Evolutionary conservation across 2,329 filamentous ascomycete species (phyloP), one percentile per base, ranked within the genome.

Genomic region (Aspergillus candidus): DNA sequence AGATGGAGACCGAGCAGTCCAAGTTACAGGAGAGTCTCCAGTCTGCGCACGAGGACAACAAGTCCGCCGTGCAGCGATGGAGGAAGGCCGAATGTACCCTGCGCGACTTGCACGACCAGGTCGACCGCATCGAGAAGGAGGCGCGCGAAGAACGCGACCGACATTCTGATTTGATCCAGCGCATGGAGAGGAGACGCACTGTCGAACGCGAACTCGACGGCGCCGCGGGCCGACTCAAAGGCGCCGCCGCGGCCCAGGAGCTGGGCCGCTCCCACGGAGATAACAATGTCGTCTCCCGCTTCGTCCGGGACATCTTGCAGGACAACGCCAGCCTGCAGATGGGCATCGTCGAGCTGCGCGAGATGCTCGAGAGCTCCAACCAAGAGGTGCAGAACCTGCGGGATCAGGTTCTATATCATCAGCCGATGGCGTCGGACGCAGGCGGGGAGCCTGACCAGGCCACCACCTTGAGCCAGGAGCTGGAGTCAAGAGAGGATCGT

Each of bases 291-390:
- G 88, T 97, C n/a, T 90, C 88, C 14, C 88, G 94, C 60, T 97
- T 98, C 56, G 93, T 98, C 44, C 88, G 90, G 54, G 93, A 97
- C 63, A 86, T 98, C 44, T 73, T 98, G 13, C 84, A 94, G 58
- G 93, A 98, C 65, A 98, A 98, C 60, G 88, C 90, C 8, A 95
- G 88, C 55, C 72, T 98, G 35, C 93, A 98, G 64, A 77, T 93
- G 50, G 89, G 89, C 12, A 94, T 97, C 47, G 80, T 90, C 41
- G 93, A 98, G 69, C 71, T 98, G 38, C 79, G 90, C 13, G 90
- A 95, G 62, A 83, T 98, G 81, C 75, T 98, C 15, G 78, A 88
- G 58, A 89, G 80, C 61, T 95, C 91, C 3, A 94, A 97, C 59
- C 87, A 95, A 57, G 91, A 98, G 67, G 93, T 97, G 3, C 88